Evolutionary conservation across 208 protist genomes (phyloP).

Genomic region (Angomonas deanei): DNA sequence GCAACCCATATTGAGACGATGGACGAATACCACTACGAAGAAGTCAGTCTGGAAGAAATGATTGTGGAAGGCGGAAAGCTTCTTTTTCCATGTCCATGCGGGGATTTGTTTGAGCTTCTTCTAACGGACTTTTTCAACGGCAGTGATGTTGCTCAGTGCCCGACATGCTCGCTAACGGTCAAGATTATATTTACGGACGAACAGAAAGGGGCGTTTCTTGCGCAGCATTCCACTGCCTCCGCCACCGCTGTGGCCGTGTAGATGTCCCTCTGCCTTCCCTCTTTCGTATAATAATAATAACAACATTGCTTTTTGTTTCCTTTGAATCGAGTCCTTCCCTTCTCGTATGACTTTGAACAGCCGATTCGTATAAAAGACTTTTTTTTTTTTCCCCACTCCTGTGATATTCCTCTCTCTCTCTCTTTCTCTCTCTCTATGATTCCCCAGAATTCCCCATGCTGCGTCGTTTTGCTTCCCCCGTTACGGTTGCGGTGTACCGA

Average conservation of each 20-base stretch:
- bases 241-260: constrained; percentile 21
- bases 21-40: constrained; percentile 88
- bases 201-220: constrained; percentile 43
- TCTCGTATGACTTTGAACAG: too few species aligned
- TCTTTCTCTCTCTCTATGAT: neutral
- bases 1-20: constrained; percentile 14
- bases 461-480: constrained; percentile 8
- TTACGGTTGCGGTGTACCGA: constrained; percentile 7
- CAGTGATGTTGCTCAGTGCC: constrained; percentile 75
- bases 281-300: too few species aligned
- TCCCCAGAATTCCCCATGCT: neutral
- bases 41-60: constrained; percentile 82
- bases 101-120: constrained; percentile 85
- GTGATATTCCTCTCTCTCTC: neutral
- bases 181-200: constrained; percentile 64
- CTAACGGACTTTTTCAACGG: constrained; percentile 71
- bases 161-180: constrained; percentile 86
- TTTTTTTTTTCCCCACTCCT: too few species aligned
- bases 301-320: too few species aligned
- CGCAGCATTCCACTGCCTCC: neutral
- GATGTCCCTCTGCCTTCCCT: too few species aligned
- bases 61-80: constrained; percentile 61
- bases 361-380: too few species aligned
- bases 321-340: too few species aligned
- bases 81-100: constrained; percentile 88